These are phyloP conservation scores for Penicillium diatomitis DNA, from an alignment of 495 filamentous ascomycete species.

Conservation along the genomic window DNA sequence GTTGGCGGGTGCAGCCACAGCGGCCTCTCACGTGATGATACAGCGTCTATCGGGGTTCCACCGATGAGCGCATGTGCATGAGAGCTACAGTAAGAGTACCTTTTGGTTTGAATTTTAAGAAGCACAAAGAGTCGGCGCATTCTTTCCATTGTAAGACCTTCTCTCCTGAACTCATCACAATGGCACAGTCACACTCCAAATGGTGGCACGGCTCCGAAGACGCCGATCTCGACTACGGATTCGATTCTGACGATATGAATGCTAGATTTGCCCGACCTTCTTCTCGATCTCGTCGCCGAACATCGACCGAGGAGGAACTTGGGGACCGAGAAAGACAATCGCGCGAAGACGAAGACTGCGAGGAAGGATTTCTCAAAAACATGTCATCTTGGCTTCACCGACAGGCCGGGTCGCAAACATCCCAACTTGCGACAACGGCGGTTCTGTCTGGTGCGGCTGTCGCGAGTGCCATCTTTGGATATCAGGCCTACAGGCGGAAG, in stretches of 20 bases:
- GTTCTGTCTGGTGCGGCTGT: conserved; percentile 67
- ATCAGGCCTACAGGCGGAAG: conserved; percentile 54
- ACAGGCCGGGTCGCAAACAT: conserved; percentile 41
- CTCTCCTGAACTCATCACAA: neutral
- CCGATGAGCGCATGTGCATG: conserved; percentile 20
- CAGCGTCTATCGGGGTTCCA: conserved; percentile 12
- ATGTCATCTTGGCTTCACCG: conserved; percentile 54
- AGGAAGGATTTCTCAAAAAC: conserved; percentile 14
- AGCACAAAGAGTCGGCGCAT: too few species aligned
- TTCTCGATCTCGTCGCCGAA: conserved; percentile 5
- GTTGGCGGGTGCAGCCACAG: conserved; percentile 6
- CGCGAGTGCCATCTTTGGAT: conserved; percentile 60
- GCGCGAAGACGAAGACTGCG: neutral
- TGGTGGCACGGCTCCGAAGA: conserved; percentile 20
- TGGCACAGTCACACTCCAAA: conserved; percentile 10
- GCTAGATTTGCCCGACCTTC: conserved; percentile 14
- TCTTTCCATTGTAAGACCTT: too few species aligned
- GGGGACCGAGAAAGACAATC: conserved; percentile 2
- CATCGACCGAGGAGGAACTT: neutral
- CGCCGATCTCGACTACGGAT: conserved; percentile 22
- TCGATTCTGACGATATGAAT: conserved; percentile 23
- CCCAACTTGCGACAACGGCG: conserved; percentile 68
- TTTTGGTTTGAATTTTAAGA: too few species aligned
- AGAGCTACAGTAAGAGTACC: conserved; percentile 5
- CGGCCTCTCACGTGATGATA: conserved; percentile 13